phyloP scores from a whole-genome alignment of 768 basidiomycete genomes.

The Phylloporus sp. region DNA sequence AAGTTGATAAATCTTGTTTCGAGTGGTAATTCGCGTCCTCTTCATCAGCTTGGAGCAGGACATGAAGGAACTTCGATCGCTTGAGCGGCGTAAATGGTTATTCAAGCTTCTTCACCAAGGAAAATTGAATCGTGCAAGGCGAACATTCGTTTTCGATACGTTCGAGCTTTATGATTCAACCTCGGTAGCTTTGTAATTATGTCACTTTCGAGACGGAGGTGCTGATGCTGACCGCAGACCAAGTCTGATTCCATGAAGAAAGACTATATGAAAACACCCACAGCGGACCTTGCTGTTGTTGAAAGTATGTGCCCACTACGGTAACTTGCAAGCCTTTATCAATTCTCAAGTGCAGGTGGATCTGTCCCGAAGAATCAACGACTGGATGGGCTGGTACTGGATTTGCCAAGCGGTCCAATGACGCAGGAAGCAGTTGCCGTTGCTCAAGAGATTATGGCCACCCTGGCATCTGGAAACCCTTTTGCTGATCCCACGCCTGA shows the following conservation, averaged over 20 bases:
- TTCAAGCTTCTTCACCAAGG: not conserved
- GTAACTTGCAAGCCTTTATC: not conserved
- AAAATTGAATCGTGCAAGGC: not conserved
- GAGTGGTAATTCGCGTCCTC: not conserved
- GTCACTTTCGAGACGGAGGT: not conserved
- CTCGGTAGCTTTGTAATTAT: not conserved
- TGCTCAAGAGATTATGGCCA: not conserved
- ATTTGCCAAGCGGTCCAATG: not conserved
- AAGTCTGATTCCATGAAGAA: not conserved
- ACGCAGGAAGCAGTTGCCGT: not conserved
- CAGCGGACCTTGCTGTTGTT: not conserved
- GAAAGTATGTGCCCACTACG: not conserved
- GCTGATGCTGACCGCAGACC: not conserved
- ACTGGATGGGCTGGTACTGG: not conserved
- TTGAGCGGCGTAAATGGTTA: not conserved
- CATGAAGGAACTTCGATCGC: not conserved
- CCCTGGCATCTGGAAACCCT: not conserved
- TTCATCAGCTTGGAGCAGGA: not conserved
- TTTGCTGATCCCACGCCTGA: not conserved
- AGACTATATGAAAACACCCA: not conserved
- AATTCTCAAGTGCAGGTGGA: not conserved
- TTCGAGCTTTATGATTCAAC: not conserved
- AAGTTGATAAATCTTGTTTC: not conserved
- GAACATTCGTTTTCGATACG: not conserved
- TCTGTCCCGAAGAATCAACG: not conserved